A percentile compares a stretch with the other conserved stretches of the same genome.
Conservation (phyloP, 179 eudicot genomes). For the Pouteria campechiana region DNA sequence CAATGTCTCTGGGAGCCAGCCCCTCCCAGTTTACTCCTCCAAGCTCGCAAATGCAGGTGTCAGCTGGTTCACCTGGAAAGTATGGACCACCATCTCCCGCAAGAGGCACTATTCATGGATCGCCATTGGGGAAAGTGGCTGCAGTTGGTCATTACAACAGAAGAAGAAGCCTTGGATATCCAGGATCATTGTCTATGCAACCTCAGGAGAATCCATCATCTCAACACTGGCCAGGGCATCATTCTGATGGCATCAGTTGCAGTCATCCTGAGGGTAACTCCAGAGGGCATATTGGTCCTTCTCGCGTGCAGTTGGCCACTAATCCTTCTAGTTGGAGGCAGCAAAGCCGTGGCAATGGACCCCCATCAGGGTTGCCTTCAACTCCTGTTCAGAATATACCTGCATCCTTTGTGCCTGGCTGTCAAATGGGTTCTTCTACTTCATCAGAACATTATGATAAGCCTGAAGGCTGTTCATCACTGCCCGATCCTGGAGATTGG, state of each 20-base stretch:
- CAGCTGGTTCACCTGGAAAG: conserved; percentile 75
- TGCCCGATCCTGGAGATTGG: conserved; percentile 98
- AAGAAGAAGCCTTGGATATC: conserved; percentile 58
- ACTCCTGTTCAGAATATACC: too few relatives aligned
- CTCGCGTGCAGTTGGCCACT: conserved; percentile 40
- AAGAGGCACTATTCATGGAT: conserved; percentile 73
- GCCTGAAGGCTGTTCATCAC: conserved; percentile 31
- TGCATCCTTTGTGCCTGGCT: too few relatives aligned
- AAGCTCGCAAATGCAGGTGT: conserved; percentile 33
- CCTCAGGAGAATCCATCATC: conserved; percentile 49
- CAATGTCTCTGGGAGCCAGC: conserved; percentile 90
- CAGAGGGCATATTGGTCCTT: conserved; percentile 27
- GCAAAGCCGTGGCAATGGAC: conserved; percentile 37
- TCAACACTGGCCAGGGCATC: conserved; percentile 49
- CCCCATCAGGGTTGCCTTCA: conserved; percentile 23
- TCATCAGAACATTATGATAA: too few relatives aligned
- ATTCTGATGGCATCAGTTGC: conserved; percentile 23
- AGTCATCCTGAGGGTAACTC: conserved; percentile 47
- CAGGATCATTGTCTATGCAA: conserved; percentile 40
- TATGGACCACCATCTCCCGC: conserved; percentile 79
- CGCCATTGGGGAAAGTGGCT: conserved; percentile 77
- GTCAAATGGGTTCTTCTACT: too few relatives aligned
- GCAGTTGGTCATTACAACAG: conserved; percentile 56
- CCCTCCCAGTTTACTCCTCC: conserved; percentile 99
- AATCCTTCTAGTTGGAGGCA: conserved; percentile 43